phyloP scores from a whole-genome alignment of 163 green algal species.

The Chlamydomonas reinhardtii region DNA sequence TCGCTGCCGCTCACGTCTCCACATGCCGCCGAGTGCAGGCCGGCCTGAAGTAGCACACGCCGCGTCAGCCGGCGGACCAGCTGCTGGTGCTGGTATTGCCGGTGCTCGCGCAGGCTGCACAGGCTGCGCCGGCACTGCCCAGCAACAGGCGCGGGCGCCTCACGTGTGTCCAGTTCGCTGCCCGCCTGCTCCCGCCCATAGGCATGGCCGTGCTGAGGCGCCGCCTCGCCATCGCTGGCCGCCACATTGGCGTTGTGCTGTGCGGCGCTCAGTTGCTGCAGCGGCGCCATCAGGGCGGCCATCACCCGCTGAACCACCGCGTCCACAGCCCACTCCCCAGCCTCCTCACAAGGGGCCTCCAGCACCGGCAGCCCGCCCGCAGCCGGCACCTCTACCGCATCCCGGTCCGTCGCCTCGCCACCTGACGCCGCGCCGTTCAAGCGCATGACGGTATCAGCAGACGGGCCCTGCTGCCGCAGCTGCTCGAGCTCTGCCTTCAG shows the following conservation, averaged over 20 bases:
- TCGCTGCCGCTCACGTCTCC: too few relatives aligned
- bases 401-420: too few relatives aligned
- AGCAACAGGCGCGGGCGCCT: too few relatives aligned
- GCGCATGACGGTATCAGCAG: neutral
- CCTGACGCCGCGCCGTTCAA: neutral
- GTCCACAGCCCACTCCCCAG: neutral
- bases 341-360: too few relatives aligned
- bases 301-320: constrained; percentile 15
- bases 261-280: neutral
- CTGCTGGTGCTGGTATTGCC: neutral
- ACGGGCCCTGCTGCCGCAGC: neutral
- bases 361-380: too few relatives aligned
- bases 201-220: too few relatives aligned
- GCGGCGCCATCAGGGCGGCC: neutral
- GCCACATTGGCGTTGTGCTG: neutral
- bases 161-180: too few relatives aligned
- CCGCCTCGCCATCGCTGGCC: neutral
- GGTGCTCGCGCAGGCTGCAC: neutral
- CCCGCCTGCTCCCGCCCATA: too few relatives aligned
- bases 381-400: neutral
- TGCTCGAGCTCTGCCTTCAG: neutral
- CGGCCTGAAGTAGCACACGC: neutral
- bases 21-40: too few relatives aligned
- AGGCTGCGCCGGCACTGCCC: neutral
- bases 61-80: neutral